phyloP scores from a whole-genome alignment of 73 alveolate genomes.

The Tetrahymena thermophila region DNA sequence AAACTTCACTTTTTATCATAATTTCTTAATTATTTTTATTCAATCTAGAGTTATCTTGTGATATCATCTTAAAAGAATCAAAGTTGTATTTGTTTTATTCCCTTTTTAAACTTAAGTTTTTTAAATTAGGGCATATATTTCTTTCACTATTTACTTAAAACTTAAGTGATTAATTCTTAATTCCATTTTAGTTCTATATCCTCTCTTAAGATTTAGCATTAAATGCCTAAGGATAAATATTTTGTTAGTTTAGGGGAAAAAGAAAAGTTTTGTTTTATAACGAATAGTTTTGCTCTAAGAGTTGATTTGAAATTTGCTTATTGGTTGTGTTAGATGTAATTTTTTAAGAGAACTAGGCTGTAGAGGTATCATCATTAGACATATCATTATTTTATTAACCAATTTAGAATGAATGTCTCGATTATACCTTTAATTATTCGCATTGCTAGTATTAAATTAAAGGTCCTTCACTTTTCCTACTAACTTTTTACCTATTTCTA shows the following conservation, averaged over 20 bases:
- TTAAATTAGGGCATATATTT: background rate
- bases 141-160: background rate
- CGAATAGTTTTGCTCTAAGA: background rate
- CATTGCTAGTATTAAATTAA: background rate
- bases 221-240: background rate
- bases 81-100: background rate
- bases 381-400: background rate
- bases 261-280: background rate
- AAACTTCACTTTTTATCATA: background rate
- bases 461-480: background rate
- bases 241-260: background rate
- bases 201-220: background rate
- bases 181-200: background rate
- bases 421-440: background rate
- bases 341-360: background rate
- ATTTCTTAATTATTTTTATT: background rate
- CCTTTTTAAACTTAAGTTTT: background rate
- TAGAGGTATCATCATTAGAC: background rate
- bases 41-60: background rate
- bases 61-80: background rate
- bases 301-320: background rate
- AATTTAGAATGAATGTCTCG: background rate
- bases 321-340: background rate
- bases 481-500: background rate
- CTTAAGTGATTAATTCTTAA: background rate